Evolutionary conservation across 257 asterid genomes (phyloP).

Genomic region (Verbena officinalis): DNA sequence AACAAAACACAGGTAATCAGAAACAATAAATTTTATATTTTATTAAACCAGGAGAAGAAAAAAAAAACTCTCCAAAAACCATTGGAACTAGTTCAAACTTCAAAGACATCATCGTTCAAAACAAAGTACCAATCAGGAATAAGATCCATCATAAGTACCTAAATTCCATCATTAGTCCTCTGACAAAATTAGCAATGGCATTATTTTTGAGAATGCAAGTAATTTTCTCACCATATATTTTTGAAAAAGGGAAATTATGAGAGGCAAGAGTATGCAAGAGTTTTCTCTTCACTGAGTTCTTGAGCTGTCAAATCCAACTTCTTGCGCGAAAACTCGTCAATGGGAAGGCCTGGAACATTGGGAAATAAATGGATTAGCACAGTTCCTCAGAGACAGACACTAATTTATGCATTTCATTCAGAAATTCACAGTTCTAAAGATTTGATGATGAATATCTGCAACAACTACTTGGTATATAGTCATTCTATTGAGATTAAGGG

Average conservation of each 20-base stretch:
- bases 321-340: conserved; percentile 77
- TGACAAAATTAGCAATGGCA: not conserved
- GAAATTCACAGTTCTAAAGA: too few species aligned
- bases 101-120: not conserved
- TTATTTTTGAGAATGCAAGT: conserved; percentile 12
- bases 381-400: not conserved
- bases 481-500: too few species aligned
- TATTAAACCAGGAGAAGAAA: not conserved
- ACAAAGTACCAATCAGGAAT: not conserved
- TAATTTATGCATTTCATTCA: not conserved
- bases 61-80: not conserved
- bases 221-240: conserved; percentile 6
- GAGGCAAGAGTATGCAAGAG: conserved; percentile 77
- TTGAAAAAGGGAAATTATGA: conserved; percentile 28
- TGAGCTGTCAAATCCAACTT: conserved; percentile 72
- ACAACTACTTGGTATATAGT: too few species aligned
- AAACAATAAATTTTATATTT: too few species aligned
- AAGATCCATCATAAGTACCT: conserved; percentile 4
- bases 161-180: not conserved
- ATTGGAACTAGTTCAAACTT: not conserved
- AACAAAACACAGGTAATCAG: too few species aligned
- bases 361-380: not conserved
- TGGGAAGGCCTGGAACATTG: conserved; percentile 52
- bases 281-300: conserved; percentile 84
- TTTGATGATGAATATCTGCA: too few species aligned